Percentiles rank a stretch among this genome's conserved stretches.
Conservation (phyloP, 805 yeast species). For the Spathaspora arborariae region DNA sequence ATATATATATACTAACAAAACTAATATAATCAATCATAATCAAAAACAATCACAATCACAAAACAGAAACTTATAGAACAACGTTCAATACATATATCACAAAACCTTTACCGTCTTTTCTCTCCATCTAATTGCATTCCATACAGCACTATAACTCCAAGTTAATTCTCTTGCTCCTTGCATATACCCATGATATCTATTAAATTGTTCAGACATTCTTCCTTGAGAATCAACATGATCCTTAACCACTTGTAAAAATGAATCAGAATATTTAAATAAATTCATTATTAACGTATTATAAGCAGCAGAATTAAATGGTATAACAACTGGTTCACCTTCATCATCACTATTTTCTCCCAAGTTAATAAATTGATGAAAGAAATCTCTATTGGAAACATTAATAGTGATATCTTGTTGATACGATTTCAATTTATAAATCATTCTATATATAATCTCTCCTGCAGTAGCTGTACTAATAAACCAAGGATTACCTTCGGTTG, state of each 20-base stretch:
- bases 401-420: conserved; percentile 43
- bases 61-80: background rate
- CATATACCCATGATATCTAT: conserved; percentile 74
- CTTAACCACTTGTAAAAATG: conserved; percentile 57
- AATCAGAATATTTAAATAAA: conserved; percentile 58
- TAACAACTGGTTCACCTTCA: conserved; percentile 12
- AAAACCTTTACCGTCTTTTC: conserved; percentile 8
- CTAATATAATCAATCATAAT: background rate
- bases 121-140: conserved; percentile 69
- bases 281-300: conserved; percentile 44
- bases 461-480: conserved; percentile 74
- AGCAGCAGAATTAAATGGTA: conserved; percentile 36
- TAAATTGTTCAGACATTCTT: conserved; percentile 85
- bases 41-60: background rate
- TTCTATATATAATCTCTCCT: conserved; percentile 56
- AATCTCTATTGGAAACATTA: conserved; percentile 22
- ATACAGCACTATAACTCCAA: conserved; percentile 84
- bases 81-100: background rate
- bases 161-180: conserved; percentile 86
- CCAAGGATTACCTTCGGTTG: conserved; percentile 91
- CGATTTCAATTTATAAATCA: conserved; percentile 43
- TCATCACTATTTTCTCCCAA: conserved; percentile 16
- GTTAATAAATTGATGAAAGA: conserved; percentile 29
- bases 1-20: background rate
- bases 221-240: conserved; percentile 64